Evolutionary conservation across 177 flowering plant species (phyloP), one percentile per base, ranked within the genome.

Genomic region (Vitis hybrid): DNA sequence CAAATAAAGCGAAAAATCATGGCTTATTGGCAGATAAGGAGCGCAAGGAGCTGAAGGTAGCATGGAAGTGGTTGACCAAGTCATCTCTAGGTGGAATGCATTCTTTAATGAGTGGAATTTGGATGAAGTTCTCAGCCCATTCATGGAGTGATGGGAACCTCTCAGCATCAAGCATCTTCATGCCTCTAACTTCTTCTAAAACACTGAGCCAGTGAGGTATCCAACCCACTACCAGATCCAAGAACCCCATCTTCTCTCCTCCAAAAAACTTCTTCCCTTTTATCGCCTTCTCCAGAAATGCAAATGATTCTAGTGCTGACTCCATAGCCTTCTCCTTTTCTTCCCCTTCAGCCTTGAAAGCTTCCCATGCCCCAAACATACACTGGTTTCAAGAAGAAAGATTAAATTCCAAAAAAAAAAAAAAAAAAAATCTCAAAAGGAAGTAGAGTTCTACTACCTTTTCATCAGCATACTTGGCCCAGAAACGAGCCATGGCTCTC

Each of bases 191-290:
- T 71, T 80, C 76, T 58, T 80, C 80, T 62, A 74, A 7, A 1
- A 70, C 68, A 14, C 16, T 30, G 4, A 75, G 69, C 75, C 75
- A 78, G 50, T 51, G 52, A 52, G 74, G 69, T 15, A 81, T 66
- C 77, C 79, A 81, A 49, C 77, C 79, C 7, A 51, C 59, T 14
- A 56, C 79, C 2, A 78, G 27, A 62, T 81, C 83, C 30, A 69
- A 57, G 50, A 56, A 78, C 0, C 79, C 76, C 1, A 81, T 73
- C 12, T 61, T 2, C 12, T 70, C 73, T 46, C 79, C 79, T 3
- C 79, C 75, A 16, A 80, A 82, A 50, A 72, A 82, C 30, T 68
- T 73, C 74, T 75, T 80, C 64, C 85, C 78, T 62, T 71, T 60
- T 21, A 82, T 51, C 59, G 65, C 55, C 60, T 75, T 64, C 49